Base-by-base conservation (phyloP, 257 asterid species). In the Solanum ahanhuiri region DNA sequence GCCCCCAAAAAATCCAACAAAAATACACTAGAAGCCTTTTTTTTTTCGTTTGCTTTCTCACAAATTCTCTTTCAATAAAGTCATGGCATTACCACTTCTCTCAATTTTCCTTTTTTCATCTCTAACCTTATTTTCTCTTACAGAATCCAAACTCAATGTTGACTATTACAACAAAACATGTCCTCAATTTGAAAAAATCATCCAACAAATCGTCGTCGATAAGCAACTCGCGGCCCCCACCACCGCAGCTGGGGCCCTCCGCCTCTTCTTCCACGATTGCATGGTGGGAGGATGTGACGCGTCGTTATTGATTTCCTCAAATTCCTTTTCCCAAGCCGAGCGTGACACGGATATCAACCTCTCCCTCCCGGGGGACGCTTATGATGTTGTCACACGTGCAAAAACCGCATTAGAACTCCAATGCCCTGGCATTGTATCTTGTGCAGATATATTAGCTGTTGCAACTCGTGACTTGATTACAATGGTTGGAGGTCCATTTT, bases 191-290 rank as follows among this genome's bases (percentile, higher is more conserved):
- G 37, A 67, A 37, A 66, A 87, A 9, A 92, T 93, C 88, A 71
- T 94, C 48, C 96, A 92, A 69, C 87, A 92, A 64, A 87, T 89
- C n/a, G 86, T 90, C 73, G 88, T 88, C 17, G 95, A 93, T 69
- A 96, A 96, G 87, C 99, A 96, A 87, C 88, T 93, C 7, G 39
- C 94, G 8, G 60, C 89, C 64, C 99, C 98, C 75, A 90, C 96
- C 71, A 93, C 98, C 2, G 98, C 98, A 12, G 98, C 98, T 11
- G 99, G 95, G 54, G 86, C 93, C 87, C 95, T 96, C 88, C 98
- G 98, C 87, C 86, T 95, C 72, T 96, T 96, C 91, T 96, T 96
- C 94, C 99, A 96, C 83, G 98, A 96, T 84, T 96, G 99, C 90
- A 76, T 95, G 34, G 96, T 93, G 20, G 98, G 93, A 12, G 99